Conservation (phyloP, 345 rosid genomes). For the Eutrema yunnanense region DNA sequence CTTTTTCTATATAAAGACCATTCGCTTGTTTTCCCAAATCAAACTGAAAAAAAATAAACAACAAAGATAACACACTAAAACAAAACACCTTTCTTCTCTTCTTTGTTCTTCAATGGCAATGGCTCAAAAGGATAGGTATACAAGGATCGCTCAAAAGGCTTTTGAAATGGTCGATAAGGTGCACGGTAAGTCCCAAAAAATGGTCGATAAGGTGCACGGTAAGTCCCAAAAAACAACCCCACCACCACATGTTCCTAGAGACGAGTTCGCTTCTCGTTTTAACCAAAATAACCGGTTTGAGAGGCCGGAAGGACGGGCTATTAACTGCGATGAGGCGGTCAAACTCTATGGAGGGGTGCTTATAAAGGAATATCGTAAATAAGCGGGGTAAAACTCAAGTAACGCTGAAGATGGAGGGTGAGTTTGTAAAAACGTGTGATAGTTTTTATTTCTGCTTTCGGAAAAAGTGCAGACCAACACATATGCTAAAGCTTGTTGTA, state of each 20-base stretch:
- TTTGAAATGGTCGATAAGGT: conserved; percentile 22
- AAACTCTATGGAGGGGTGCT: conserved; percentile 28
- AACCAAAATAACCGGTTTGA: conserved; percentile 2
- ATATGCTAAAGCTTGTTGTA: conserved; percentile 17
- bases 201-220: conserved; percentile 19
- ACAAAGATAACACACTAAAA: neutral
- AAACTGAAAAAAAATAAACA: conserved; percentile 6
- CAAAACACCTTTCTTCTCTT: conserved; percentile 6
- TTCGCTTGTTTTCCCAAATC: neutral
- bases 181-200: conserved; percentile 1
- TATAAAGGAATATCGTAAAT: conserved; percentile 20
- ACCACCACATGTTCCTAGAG: conserved; percentile 5
- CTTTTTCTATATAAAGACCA: conserved; percentile 6
- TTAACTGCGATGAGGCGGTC: conserved; percentile 27
- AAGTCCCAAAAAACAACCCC: neutral
- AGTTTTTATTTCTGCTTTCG: neutral
- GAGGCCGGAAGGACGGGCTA: conserved; percentile 9
- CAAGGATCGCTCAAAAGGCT: conserved; percentile 15
- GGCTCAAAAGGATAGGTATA: conserved; percentile 21
- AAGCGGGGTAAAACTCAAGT: conserved; percentile 1
- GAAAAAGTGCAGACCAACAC: conserved; percentile 23
- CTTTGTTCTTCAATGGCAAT: conserved; percentile 13
- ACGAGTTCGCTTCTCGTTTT: conserved; percentile 9
- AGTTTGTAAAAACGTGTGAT: conserved; percentile 10
- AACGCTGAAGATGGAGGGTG: conserved; percentile 10